Evolutionary conservation across 2,329 filamentous ascomycete species (phyloP), one percentile per base, ranked within the genome.

Genomic region (Coniosporium tulheliwenetii): DNA sequence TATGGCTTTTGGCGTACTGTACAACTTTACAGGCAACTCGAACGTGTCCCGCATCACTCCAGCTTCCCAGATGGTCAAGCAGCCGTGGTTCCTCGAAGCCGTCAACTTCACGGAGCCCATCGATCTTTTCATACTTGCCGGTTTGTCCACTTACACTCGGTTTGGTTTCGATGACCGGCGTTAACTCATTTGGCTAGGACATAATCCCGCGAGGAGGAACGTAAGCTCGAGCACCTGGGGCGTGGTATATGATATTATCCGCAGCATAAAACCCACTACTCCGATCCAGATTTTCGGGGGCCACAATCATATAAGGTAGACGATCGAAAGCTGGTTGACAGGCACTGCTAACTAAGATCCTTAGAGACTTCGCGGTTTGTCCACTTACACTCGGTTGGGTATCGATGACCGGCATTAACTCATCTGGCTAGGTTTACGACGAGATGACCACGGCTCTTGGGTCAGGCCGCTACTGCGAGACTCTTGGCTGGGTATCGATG

Each of bases 221-320:
- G 62, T 57, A 14, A 69, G 64, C 49, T 62, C 57, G 31, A 62
- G 58, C 39, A 64, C 62, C 5, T 63, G 68, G 44, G 54, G 60
- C 2, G 62, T 61, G 0, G 70, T 81, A 10, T 70, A 72, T 48
- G 62, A 71, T 36, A 69, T 73, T 29, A 79, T 82, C 47, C 70
- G 77, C 12, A 62, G 64, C 9, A 57, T 66, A 13, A 69, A 70
- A 40, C 70, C 74, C 1, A 59, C 68, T 10, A 72, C 69, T 1
- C 77, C 77, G 0, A 70, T 81, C 37, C 75, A 80, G 53, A 67
- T 75, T 40, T 77, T 82, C 47, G 77, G 76, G 14, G 77, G 66
- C 66, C n/a, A n/a, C n/a, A n/a, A n/a, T n/a, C n/a, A n/a, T n/a
- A n/a, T n/a, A n/a, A n/a, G n/a, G n/a, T n/a, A n/a, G n/a, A n/a